phyloP scores from a whole-genome alignment of 2,329 filamentous ascomycete species.

The Albifimbria verrucaria region DNA sequence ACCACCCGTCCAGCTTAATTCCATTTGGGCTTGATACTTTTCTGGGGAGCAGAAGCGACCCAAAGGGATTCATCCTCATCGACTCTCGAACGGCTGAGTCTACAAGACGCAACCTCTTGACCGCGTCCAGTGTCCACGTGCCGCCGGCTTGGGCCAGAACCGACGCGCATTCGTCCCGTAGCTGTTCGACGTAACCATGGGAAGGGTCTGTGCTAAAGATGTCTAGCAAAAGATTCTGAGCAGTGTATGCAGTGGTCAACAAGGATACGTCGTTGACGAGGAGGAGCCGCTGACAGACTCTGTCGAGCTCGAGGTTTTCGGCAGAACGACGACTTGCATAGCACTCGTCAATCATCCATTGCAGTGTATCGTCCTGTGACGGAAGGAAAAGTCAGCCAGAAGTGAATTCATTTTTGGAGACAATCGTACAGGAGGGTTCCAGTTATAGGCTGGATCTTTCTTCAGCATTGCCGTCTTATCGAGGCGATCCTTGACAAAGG shows the following conservation, averaged over 20 bases:
- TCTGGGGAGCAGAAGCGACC: not conserved
- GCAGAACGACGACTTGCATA: not conserved
- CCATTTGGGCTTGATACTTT: not conserved
- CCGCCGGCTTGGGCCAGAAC: not conserved
- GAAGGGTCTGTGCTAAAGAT: not conserved
- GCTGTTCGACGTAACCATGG: not conserved
- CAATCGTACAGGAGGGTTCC: not conserved
- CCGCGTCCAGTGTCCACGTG: not conserved
- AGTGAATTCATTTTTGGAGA: not conserved
- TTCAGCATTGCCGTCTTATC: not conserved
- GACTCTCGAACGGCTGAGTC: not conserved
- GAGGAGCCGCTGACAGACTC: not conserved
- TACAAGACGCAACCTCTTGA: not conserved
- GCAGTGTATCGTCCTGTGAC: not conserved
- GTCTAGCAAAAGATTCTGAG: not conserved
- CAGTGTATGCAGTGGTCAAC: not conserved
- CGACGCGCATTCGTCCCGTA: not conserved
- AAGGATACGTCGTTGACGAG: not conserved
- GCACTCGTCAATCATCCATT: not conserved
- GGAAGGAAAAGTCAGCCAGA: not conserved
- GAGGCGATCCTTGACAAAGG: not conserved
- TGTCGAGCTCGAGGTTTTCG: not conserved
- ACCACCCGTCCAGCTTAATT: not conserved
- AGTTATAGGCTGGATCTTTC: not conserved
- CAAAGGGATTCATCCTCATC: not conserved